A percentile compares a stretch with the other conserved stretches of the same genome.
These are phyloP conservation scores for Fusarium setosum DNA, from an alignment of 2,329 filamentous ascomycete genomes.

Conservation along the genomic window DNA sequence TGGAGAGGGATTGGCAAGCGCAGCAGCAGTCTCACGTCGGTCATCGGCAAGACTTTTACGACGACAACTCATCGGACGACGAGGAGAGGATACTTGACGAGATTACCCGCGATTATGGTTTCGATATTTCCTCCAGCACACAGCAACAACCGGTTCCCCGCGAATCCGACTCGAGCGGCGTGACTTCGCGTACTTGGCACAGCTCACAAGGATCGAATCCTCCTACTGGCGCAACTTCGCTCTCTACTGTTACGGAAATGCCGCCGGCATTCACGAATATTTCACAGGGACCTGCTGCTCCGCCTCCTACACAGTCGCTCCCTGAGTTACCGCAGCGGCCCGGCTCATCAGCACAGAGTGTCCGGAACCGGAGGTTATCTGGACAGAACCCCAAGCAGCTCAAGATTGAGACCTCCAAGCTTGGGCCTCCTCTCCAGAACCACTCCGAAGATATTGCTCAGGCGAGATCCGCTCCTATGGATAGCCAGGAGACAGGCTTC, in stretches of 20 bases:
- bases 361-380: slow-evolving; percentile 82
- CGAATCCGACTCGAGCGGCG: slow-evolving; percentile 84
- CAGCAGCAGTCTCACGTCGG: slow-evolving; percentile 34
- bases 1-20: slow-evolving; percentile 60
- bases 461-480: slow-evolving; percentile 22
- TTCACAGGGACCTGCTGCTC: slow-evolving; percentile 48
- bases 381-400: slow-evolving; percentile 84
- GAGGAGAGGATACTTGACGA: slow-evolving; percentile 87
- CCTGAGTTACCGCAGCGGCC: slow-evolving; percentile 55
- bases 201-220: slow-evolving; percentile 81
- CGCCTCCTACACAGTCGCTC: slow-evolving; percentile 61
- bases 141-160: slow-evolving; percentile 74
- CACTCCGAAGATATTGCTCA: slow-evolving; percentile 22
- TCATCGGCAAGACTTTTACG: slow-evolving; percentile 66
- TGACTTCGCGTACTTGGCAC: slow-evolving; percentile 83
- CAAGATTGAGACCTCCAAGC: slow-evolving; percentile 81
- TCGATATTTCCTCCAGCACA: slow-evolving; percentile 72
- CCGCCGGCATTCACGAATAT: slow-evolving; percentile 36
- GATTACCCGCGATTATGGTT: slow-evolving; percentile 84
- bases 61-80: slow-evolving; percentile 73
- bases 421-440: slow-evolving; percentile 37
- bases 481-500: slow-evolving; percentile 13
- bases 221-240: slow-evolving; percentile 51
- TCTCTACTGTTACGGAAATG: slow-evolving; percentile 77
- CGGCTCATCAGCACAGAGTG: slow-evolving; percentile 58